These are phyloP conservation scores for Vitis hybrid DNA, from an alignment of 177 flowering plant genomes.

Conservation along the genomic window DNA sequence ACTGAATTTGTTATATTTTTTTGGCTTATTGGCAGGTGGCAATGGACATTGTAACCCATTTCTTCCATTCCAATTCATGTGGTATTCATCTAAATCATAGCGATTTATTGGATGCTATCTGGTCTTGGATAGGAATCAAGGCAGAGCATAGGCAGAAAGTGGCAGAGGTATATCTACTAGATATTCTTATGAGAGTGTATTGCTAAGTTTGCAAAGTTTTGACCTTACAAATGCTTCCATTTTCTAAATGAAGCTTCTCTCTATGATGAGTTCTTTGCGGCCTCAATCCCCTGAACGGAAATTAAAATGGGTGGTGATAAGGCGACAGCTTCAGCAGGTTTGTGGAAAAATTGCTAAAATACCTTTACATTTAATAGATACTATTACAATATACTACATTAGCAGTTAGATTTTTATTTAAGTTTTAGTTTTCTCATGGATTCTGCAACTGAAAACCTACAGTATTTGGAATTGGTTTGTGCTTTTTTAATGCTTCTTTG, in stretches of 20 bases:
- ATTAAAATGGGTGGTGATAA: constrained; percentile 76
- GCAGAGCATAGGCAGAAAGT: constrained; percentile 73
- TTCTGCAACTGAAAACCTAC: background rate
- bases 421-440: background rate
- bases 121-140: constrained; percentile 91
- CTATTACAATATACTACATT: background rate
- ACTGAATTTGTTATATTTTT: background rate
- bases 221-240: constrained; percentile 9
- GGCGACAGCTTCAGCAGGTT: constrained; percentile 94
- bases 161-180: constrained; percentile 61
- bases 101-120: constrained; percentile 73
- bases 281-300: constrained; percentile 85
- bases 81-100: constrained; percentile 86
- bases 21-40: constrained; percentile 51
- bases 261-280: constrained; percentile 72
- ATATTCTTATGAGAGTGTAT: background rate
- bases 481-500: background rate
- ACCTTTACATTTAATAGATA: background rate
- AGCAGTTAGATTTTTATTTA: no score
- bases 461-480: no score
- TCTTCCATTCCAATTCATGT: constrained; percentile 55
- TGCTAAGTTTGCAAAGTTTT: constrained; percentile 1
- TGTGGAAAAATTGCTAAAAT: constrained; percentile 7
- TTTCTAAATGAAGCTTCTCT: constrained; percentile 61
- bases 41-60: constrained; percentile 56